These are phyloP conservation scores for Sporothrix brunneoviolacea DNA, from an alignment of 2,329 filamentous ascomycete genomes.

Conservation along the genomic window DNA sequence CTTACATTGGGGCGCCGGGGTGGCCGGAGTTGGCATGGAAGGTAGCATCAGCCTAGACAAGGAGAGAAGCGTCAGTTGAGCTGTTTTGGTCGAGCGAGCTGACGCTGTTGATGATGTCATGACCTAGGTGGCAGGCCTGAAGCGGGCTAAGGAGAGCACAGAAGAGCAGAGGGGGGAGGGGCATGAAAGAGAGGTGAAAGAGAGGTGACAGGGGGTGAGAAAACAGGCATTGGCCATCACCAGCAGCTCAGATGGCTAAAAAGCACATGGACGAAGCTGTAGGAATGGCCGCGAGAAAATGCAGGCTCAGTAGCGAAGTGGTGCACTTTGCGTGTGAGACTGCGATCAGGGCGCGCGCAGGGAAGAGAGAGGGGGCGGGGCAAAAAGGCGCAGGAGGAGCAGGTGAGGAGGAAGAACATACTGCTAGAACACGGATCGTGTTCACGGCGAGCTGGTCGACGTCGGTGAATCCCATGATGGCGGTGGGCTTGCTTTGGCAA, in stretches of 20 bases:
- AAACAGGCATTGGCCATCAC: too few relatives aligned
- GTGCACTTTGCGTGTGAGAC: too few relatives aligned
- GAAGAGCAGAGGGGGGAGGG: too few relatives aligned
- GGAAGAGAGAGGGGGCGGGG: slow-evolving; percentile 17
- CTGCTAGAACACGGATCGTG: slow-evolving; percentile 93
- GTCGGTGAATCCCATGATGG: slow-evolving; percentile 81
- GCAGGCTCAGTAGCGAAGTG: too few relatives aligned
- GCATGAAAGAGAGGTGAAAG: too few relatives aligned
- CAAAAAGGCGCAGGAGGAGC: background rate
- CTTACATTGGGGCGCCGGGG: slow-evolving; percentile 92
- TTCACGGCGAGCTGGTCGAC: slow-evolving; percentile 89
- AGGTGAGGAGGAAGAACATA: slow-evolving; percentile 48
- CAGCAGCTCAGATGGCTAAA: background rate
- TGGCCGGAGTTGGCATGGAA: slow-evolving; percentile 94
- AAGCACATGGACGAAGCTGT: background rate
- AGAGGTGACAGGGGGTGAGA: background rate
- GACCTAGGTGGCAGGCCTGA: background rate
- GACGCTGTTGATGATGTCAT: slow-evolving; percentile 11
- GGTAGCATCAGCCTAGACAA: slow-evolving; percentile 85
- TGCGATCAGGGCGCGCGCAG: background rate
- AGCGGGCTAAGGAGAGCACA: background rate
- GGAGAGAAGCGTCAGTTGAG: slow-evolving; percentile 8
- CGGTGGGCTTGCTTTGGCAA: slow-evolving; percentile 21
- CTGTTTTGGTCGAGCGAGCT: background rate
- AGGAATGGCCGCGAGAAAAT: too few relatives aligned